Conservation (phyloP, 2,329 filamentous ascomycete species). For the Talaromyces funiculosus region DNA sequence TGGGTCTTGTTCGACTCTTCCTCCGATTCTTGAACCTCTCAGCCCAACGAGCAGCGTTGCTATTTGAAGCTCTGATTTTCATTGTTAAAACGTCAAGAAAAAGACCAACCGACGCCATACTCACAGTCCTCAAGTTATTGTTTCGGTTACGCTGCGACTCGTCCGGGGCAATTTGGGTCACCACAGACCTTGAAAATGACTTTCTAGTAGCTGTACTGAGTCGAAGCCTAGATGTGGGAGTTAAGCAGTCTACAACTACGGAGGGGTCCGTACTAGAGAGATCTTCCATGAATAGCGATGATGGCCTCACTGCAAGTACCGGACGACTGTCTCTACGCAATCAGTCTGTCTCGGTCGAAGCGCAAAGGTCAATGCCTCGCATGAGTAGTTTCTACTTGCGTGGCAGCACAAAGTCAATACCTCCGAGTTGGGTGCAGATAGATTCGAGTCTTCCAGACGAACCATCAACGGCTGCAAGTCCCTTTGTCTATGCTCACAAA, state of each 20-base stretch:
- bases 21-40: conserved; percentile 64
- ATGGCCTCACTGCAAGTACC: conserved; percentile 23
- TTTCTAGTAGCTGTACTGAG: conserved; percentile 67
- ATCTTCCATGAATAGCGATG: conserved; percentile 30
- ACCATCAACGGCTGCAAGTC: conserved; percentile 45
- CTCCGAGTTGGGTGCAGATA: conserved; percentile 54
- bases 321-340: conserved; percentile 30
- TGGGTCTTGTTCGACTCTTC: conserved; percentile 70
- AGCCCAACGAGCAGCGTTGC: conserved; percentile 56
- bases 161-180: conserved; percentile 68
- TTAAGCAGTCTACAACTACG: conserved; percentile 35
- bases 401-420: conserved; percentile 30
- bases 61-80: conserved; percentile 59
- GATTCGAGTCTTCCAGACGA: conserved; percentile 51
- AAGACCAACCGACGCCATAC: conserved; percentile 62
- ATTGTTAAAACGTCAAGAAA: conserved; percentile 56
- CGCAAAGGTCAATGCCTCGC: conserved; percentile 29
- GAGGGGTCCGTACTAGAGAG: conserved; percentile 39
- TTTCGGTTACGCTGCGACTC: conserved; percentile 81
- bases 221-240: conserved; percentile 52
- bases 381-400: conserved; percentile 30
- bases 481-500: conserved; percentile 46
- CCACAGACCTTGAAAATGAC: conserved; percentile 63
- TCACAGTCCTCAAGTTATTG: conserved; percentile 70
- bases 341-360: conserved; percentile 19